phyloP scores from a whole-genome alignment of 1,139 yeast species.

The Yamadazyma dushanensis region DNA sequence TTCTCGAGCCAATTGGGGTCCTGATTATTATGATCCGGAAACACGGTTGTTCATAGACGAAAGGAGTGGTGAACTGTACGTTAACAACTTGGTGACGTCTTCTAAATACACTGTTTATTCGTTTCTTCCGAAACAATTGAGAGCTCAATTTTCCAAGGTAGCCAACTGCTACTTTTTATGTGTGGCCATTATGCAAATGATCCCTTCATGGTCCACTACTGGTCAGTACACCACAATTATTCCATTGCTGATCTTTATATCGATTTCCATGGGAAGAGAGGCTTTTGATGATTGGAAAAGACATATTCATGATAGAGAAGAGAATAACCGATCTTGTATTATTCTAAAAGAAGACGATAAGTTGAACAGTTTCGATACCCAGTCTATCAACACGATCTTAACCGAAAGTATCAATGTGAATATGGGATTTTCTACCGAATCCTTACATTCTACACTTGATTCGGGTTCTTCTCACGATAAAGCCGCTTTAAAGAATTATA shows the following conservation, averaged over 20 bases:
- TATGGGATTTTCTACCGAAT: not conserved
- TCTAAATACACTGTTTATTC: conserved; percentile 81
- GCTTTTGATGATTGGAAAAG: conserved; percentile 92
- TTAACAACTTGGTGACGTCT: conserved; percentile 73
- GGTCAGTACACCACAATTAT: conserved; percentile 95
- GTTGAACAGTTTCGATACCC: conserved; percentile 32
- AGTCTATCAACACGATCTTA: conserved; percentile 33
- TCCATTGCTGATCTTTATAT: conserved; percentile 81
- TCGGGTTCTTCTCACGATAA: conserved; percentile 17
- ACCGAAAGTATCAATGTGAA: conserved; percentile 33
- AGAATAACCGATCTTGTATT: conserved; percentile 62
- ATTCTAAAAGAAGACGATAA: conserved; percentile 38
- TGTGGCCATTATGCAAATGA: conserved; percentile 91
- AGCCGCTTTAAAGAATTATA: conserved; percentile 27
- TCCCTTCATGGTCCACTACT: conserved; percentile 97
- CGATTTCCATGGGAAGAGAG: conserved; percentile 90
- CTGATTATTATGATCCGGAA: conserved; percentile 26
- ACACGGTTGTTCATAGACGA: conserved; percentile 56
- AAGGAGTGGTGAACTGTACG: conserved; percentile 62
- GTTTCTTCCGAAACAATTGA: conserved; percentile 83
- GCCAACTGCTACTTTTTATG: conserved; percentile 86
- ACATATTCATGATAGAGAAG: conserved; percentile 81
- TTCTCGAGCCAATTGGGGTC: conserved; percentile 29
- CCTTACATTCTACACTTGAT: not conserved
- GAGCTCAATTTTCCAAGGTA: conserved; percentile 87